phyloP scores from a whole-genome alignment of 139 green algal genomes.

The Chlorella sp. region DNA sequence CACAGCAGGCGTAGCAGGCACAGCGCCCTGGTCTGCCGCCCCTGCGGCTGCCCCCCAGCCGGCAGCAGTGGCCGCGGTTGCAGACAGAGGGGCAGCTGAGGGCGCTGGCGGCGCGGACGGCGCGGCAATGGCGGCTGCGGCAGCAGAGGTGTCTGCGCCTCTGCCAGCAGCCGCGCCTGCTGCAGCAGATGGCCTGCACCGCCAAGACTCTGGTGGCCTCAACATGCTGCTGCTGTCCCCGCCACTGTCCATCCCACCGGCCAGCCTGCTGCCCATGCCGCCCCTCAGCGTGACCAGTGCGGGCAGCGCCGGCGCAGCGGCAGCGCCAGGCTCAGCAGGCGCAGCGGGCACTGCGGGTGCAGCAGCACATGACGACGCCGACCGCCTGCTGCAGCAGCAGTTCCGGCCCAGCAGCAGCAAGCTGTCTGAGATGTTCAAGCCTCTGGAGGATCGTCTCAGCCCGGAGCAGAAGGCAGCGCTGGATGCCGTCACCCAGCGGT shows the following conservation, averaged over 20 bases:
- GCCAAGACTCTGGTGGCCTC: background rate
- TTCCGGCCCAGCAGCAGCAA: too few species aligned
- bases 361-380: too few species aligned
- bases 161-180: background rate
- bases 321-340: background rate
- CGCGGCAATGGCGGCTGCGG: background rate
- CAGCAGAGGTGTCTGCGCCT: background rate
- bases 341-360: too few species aligned
- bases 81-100: background rate
- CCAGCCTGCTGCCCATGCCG: constrained; percentile 25
- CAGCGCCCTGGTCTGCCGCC: too few species aligned
- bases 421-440: too few species aligned
- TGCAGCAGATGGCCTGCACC: background rate
- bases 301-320: background rate
- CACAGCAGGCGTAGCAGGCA: background rate
- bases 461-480: too few species aligned
- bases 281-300: constrained; percentile 12
- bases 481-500: too few species aligned
- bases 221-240: constrained; percentile 29
- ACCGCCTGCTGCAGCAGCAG: too few species aligned
- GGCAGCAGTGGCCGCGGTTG: too few species aligned
- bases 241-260: background rate
- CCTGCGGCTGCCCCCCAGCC: too few species aligned
- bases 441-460: too few species aligned
- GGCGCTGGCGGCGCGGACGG: background rate